These are phyloP conservation scores for Pichia ethanolica DNA, from an alignment of 805 yeast species.

Conservation along the genomic window DNA sequence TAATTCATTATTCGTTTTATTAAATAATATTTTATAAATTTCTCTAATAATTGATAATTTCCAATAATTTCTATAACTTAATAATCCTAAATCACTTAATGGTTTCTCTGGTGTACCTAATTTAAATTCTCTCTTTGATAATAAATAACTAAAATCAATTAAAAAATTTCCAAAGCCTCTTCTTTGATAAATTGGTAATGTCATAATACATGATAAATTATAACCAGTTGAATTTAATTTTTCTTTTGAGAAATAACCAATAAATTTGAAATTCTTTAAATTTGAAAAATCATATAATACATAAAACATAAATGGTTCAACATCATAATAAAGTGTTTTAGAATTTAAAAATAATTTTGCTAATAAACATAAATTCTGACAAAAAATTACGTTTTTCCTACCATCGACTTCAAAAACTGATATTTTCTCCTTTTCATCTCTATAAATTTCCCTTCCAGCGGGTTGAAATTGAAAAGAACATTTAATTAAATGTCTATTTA, in stretches of 20 bases:
- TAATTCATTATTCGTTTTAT: constrained; percentile 2
- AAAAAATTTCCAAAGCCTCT: constrained; percentile 84
- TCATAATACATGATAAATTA: constrained; percentile 85
- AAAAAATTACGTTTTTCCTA: constrained; percentile 66
- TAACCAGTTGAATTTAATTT: constrained; percentile 66
- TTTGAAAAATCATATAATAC: constrained; percentile 63
- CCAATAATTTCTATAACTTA: constrained; percentile 88
- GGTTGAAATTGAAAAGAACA: constrained; percentile 64
- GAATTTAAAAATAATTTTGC: constrained; percentile 88
- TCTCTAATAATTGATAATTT: constrained; percentile 51
- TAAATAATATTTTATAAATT: constrained; percentile 22
- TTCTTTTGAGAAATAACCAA: constrained; percentile 93
- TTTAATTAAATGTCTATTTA: constrained; percentile 65
- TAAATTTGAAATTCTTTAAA: constrained; percentile 56
- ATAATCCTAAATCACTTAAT: constrained; percentile 73
- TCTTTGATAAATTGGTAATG: constrained; percentile 81
- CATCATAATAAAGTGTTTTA: constrained; percentile 88
- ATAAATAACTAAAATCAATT: constrained; percentile 81
- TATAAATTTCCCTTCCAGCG: constrained; percentile 87
- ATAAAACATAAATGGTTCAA: constrained; percentile 90
- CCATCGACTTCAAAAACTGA: constrained; percentile 94
- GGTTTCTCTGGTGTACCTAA: constrained; percentile 96
- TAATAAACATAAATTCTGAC: constrained; percentile 83
- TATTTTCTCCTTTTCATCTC: constrained; percentile 47
- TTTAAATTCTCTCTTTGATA: constrained; percentile 67